Conservation (phyloP, 176 grass and related monocot species). For the Melocanna baccifera region DNA sequence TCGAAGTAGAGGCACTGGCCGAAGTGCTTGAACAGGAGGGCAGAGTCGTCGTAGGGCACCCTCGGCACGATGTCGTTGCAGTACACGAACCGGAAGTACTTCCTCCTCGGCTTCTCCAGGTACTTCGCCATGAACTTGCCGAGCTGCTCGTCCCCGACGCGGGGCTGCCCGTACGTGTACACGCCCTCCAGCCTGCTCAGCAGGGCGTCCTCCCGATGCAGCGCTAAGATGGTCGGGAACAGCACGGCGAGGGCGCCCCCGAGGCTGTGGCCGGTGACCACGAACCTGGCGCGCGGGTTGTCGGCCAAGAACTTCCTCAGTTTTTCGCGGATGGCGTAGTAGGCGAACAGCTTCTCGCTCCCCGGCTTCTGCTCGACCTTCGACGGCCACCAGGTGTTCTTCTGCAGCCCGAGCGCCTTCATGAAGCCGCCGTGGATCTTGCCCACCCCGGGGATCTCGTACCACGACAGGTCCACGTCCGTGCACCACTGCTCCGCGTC, state of each 20-base stretch:
- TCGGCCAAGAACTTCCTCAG: conserved; percentile 32
- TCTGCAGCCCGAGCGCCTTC: conserved; percentile 62
- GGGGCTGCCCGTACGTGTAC: conserved; percentile 84
- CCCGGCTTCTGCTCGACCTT: not conserved
- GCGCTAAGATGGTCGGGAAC: conserved; percentile 56
- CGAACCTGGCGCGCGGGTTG: conserved; percentile 52
- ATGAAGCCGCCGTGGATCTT: conserved; percentile 70
- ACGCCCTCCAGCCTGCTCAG: conserved; percentile 49
- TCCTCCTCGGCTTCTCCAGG: conserved; percentile 19
- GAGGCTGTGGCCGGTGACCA: conserved; percentile 74
- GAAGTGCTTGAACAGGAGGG: conserved; percentile 70
- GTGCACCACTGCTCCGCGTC: conserved; percentile 62
- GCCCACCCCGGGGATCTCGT: conserved; percentile 44
- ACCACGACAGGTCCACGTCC: conserved; percentile 83
- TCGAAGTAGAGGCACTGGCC: conserved; percentile 63
- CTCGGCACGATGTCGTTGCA: conserved; percentile 79
- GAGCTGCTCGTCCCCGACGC: conserved; percentile 52
- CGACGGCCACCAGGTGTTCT: conserved; percentile 35
- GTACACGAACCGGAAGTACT: conserved; percentile 72
- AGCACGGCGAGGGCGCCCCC: conserved; percentile 73
- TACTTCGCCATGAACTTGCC: conserved; percentile 36
- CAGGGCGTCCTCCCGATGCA: conserved; percentile 34
- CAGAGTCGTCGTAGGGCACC: conserved; percentile 61
- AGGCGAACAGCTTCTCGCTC: conserved; percentile 31
- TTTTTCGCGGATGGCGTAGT: conserved; percentile 61